A percentile compares a stretch with the other conserved stretches of the same genome.
Conservation (phyloP, 768 basidiomycete genomes). For the Kwoniella botswanensis region DNA sequence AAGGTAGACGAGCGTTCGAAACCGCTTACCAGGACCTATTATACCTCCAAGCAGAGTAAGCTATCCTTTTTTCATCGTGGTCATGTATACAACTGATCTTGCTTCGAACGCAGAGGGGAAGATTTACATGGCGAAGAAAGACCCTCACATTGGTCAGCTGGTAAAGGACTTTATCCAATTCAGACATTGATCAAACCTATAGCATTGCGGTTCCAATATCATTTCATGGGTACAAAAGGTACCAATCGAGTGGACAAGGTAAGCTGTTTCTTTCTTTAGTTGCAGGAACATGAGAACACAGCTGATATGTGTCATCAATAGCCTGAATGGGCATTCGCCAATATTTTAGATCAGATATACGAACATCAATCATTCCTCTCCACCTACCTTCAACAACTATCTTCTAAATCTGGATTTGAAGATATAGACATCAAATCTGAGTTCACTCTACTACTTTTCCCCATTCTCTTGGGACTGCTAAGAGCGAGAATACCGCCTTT, state of each 20-base stretch:
- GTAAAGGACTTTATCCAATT: slow-evolving; percentile 75
- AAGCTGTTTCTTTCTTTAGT: slow-evolving; percentile 15
- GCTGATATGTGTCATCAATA: no score
- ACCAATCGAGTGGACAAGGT: slow-evolving; percentile 96
- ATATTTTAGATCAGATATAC: slow-evolving; percentile 82
- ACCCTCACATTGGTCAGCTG: slow-evolving; percentile 60
- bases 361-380: slow-evolving; percentile 85
- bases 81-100: neutral
- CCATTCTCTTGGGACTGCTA: slow-evolving; percentile 76
- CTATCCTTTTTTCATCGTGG: slow-evolving; percentile 18
- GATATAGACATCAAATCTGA: slow-evolving; percentile 82
- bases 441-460: slow-evolving; percentile 78
- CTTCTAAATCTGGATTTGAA: slow-evolving; percentile 69
- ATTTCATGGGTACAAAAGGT: slow-evolving; percentile 82
- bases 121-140: slow-evolving; percentile 35
- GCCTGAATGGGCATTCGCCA: slow-evolving; percentile 98
- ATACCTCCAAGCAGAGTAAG: slow-evolving; percentile 77
- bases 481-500: slow-evolving; percentile 73
- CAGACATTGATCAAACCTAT: slow-evolving; percentile 84
- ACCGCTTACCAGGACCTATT: slow-evolving; percentile 76
- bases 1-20: slow-evolving; percentile 72
- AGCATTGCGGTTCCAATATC: slow-evolving; percentile 86
- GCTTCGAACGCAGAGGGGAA: slow-evolving; percentile 47
- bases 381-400: slow-evolving; percentile 70
- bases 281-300: no score